These are phyloP conservation scores for Pythium pectinolyticum DNA, from an alignment of 352 stramenopile species.

Conservation along the genomic window DNA sequence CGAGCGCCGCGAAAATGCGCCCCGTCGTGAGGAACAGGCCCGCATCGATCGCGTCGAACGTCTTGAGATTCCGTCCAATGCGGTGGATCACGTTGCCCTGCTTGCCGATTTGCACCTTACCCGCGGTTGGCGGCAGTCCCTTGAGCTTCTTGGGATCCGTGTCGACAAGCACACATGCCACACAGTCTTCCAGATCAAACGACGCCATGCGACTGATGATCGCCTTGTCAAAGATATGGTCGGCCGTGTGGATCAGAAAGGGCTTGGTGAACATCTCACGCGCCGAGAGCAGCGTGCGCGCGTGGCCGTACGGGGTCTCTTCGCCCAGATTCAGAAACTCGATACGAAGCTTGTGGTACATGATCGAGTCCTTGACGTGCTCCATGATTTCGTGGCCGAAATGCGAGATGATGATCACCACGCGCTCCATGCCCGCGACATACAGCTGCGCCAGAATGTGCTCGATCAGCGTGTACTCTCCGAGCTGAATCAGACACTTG, in stretches of 20 bases:
- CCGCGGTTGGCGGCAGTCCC: slow-evolving; percentile 60
- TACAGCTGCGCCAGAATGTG: slow-evolving; percentile 82
- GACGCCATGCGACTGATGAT: slow-evolving; percentile 68
- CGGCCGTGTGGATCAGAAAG: slow-evolving; percentile 85
- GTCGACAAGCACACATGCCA: slow-evolving; percentile 78
- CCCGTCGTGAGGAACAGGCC: slow-evolving; percentile 73
- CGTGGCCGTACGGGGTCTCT: slow-evolving; percentile 70
- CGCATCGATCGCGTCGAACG: slow-evolving; percentile 77
- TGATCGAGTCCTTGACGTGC: slow-evolving; percentile 70
- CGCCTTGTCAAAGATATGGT: slow-evolving; percentile 83
- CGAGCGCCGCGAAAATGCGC: slow-evolving; percentile 73
- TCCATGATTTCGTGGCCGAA: slow-evolving; percentile 81
- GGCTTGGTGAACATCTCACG: slow-evolving; percentile 77
- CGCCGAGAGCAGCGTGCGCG: slow-evolving; percentile 71
- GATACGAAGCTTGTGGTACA: slow-evolving; percentile 78
- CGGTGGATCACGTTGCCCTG: slow-evolving; percentile 52
- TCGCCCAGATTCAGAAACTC: slow-evolving; percentile 85
- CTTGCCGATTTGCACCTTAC: slow-evolving; percentile 65
- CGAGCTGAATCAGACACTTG: slow-evolving; percentile 76
- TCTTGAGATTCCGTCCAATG: slow-evolving; percentile 69
- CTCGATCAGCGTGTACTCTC: slow-evolving; percentile 78
- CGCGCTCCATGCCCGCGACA: slow-evolving; percentile 76
- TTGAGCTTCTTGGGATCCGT: slow-evolving; percentile 58
- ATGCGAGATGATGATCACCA: slow-evolving; percentile 86
- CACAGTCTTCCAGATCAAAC: slow-evolving; percentile 70